Percentiles rank a stretch among this genome's conserved stretches.
phyloP scores from a whole-genome alignment of 1,139 yeast species.

The Scheffersomyces lignicola region DNA sequence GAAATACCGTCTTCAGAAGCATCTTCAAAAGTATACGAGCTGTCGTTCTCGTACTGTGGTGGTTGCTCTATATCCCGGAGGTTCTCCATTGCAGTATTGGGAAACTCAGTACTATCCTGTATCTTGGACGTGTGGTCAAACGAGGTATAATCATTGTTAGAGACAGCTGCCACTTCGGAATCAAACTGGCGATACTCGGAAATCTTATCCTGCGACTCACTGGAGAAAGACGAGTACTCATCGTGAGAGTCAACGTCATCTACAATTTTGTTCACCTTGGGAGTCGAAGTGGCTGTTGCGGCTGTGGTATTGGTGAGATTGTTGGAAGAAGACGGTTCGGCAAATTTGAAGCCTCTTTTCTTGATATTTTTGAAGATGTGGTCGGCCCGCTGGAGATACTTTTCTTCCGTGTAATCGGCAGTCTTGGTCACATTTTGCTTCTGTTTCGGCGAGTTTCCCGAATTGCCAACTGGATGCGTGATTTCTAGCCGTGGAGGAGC shows the following conservation, averaged over 20 bases:
- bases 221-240: conserved; percentile 38
- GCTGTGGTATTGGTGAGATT: conserved; percentile 5
- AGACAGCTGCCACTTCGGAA: conserved; percentile 1
- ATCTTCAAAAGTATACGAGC: conserved; percentile 34
- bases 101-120: conserved; percentile 5
- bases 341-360: conserved; percentile 28
- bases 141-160: conserved; percentile 26
- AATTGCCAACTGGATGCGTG: conserved; percentile 1
- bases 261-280: conserved; percentile 26
- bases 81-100: conserved; percentile 4
- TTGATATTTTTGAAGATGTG: conserved; percentile 41
- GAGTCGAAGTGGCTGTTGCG: conserved; percentile 42
- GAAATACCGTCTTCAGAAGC: conserved; percentile 1
- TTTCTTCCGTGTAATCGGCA: conserved; percentile 35
- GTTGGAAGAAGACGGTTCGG: conserved; percentile 5
- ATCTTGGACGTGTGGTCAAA: conserved; percentile 11
- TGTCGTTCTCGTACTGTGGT: conserved; percentile 15
- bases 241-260: conserved; percentile 14
- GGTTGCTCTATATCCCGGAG: conserved; percentile 4
- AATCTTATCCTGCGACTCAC: conserved; percentile 21
- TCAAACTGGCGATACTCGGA: conserved; percentile 6
- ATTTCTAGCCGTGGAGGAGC: conserved; percentile 2
- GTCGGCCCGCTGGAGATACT: conserved; percentile 40
- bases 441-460: conserved; percentile 14
- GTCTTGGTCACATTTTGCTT: conserved; percentile 34